Base-by-base conservation (phyloP, 2,329 filamentous ascomycete genomes). In the Neurospora sp. region DNA sequence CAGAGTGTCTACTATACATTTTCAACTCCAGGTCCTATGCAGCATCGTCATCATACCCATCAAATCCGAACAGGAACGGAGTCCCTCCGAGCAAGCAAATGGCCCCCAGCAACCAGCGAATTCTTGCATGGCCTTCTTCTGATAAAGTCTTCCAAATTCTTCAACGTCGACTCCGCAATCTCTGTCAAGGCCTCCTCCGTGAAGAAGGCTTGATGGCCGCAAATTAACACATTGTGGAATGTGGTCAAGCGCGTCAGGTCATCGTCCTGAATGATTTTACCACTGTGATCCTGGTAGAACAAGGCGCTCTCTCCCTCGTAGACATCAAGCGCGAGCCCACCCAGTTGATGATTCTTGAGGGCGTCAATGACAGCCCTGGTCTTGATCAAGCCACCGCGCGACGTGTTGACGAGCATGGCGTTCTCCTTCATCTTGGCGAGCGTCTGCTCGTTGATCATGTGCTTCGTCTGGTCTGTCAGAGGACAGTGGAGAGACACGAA, bases 151-250 rank as follows among this genome's bases (percentile, higher is more conserved):
- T 81, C 80, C 3, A 89, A 75, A 76, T 90, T 91, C 70, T 80
- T 78, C 71, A 90, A 74, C 1, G 88, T 90, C 68, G 82, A 85
- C 66, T 85, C 83, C 1, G 89, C 84, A 74, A 91, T 91, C 78
- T 90, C 88, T 8, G 81, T 80, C 67, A 91, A 79, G 0, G 89
- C 89, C 79, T 91, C 89, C 40, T 85, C 80, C 5, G 89, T 91
- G 74, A 91, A 89, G 79, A 91, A 91, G 1, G 87, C 89, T 80
- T 91, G 89, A 74, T 91, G 89, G 0, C 89, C 89, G 73, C 85
- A 89, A 71, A 91, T 80, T 66, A 91, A 77, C 3, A 90, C 89
- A 72, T 91, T 91, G 71, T 85, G 89, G 74, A 91, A 91, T 0
- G 88, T 90, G 79, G 89, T 86, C 72, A 91, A 78, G 5, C 89